Conservation (phyloP, 2,329 filamentous ascomycete genomes). For the Paecilomyces formosus region DNA sequence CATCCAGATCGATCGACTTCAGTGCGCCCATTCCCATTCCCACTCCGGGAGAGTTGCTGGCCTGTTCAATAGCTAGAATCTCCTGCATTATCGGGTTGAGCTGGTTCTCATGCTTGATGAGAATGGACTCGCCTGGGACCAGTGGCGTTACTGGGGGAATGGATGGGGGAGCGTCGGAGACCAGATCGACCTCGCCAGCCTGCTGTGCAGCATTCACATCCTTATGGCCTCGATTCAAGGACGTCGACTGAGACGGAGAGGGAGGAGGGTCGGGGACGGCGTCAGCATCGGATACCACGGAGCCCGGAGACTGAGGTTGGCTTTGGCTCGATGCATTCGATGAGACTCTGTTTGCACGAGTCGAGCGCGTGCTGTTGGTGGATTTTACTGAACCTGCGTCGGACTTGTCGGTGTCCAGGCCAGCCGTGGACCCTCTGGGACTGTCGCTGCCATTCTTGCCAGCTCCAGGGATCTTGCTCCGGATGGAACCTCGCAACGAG, state of each 20-base stretch:
- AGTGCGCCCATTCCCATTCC: conserved; percentile 80
- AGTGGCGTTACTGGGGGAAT: conserved; percentile 51
- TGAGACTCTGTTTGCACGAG: conserved; percentile 15
- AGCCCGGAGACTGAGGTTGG: conserved; percentile 23
- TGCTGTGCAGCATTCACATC: conserved; percentile 75
- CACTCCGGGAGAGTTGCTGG: background rate
- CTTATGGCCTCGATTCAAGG: conserved; percentile 64
- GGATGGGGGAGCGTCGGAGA: conserved; percentile 81
- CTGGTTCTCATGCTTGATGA: conserved; percentile 70
- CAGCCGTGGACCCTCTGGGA: conserved; percentile 65
- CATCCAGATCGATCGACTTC: conserved; percentile 88
- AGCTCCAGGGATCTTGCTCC: conserved; percentile 76
- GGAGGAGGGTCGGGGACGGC: conserved; percentile 60
- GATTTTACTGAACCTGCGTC: conserved; percentile 72
- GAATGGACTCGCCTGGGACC: conserved; percentile 78
- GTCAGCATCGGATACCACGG: conserved; percentile 22
- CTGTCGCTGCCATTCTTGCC: conserved; percentile 55
- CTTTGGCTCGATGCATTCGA: conserved; percentile 18
- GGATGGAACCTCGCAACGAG: conserved; percentile 71
- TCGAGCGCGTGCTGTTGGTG: conserved; percentile 47
- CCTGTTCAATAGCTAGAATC: background rate
- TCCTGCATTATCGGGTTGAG: conserved; percentile 52
- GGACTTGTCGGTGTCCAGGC: conserved; percentile 52
- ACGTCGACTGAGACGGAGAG: conserved; percentile 76
- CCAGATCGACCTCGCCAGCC: conserved; percentile 84